A percentile compares a stretch with the other conserved stretches of the same genome.
These are phyloP conservation scores for Seiridium cupressi DNA, from an alignment of 2,329 filamentous ascomycete species.

Conservation along the genomic window DNA sequence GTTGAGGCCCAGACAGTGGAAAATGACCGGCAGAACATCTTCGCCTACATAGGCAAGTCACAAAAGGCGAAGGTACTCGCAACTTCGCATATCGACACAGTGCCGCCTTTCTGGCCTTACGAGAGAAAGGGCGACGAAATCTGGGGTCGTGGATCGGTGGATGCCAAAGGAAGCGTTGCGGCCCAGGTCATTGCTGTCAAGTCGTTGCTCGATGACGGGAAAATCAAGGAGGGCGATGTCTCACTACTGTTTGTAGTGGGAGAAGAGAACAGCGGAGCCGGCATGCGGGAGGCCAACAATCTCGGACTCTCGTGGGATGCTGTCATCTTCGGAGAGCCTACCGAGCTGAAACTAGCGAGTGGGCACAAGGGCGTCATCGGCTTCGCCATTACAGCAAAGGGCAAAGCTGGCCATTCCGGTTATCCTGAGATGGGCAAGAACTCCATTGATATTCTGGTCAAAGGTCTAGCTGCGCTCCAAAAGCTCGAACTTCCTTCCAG, in stretches of 20 bases:
- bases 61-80: conserved; percentile 49
- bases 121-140: conserved; percentile 13
- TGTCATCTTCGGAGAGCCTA: conserved; percentile 72
- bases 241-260: conserved; percentile 57
- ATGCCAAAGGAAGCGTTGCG: conserved; percentile 35
- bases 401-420: conserved; percentile 46
- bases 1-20: neutral
- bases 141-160: conserved; percentile 7
- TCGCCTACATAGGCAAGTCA: conserved; percentile 53
- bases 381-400: conserved; percentile 57
- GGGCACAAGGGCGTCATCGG: conserved; percentile 70
- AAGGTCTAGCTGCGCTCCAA: neutral
- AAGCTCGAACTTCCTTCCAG: neutral
- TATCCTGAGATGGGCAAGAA: conserved; percentile 6
- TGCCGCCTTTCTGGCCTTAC: conserved; percentile 47
- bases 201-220: conserved; percentile 29
- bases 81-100: conserved; percentile 65
- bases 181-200: conserved; percentile 55
- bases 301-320: conserved; percentile 53
- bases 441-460: conserved; percentile 2
- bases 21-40: conserved; percentile 50
- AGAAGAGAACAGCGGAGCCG: conserved; percentile 66
- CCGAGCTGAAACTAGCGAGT: conserved; percentile 65
- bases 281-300: conserved; percentile 55
- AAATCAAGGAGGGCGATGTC: conserved; percentile 37